A percentile compares a stretch with the other conserved stretches of the same genome.
Conservation (phyloP, 176 grass and related monocot genomes). For the Thinopyrum elongatum region DNA sequence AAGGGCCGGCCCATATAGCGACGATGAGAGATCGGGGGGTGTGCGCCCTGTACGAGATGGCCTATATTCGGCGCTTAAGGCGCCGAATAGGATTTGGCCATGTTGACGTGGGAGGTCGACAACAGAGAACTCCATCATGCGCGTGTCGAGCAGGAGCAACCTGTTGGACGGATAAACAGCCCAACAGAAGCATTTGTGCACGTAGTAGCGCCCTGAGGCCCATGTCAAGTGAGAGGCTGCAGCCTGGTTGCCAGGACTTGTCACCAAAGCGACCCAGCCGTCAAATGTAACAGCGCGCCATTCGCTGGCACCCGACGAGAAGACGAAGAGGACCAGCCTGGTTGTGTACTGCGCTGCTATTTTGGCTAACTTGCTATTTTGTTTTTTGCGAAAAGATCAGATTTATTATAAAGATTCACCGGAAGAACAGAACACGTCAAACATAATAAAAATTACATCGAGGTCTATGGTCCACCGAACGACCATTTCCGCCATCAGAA, state of each 20-base stretch:
- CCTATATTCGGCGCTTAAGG: too few relatives aligned
- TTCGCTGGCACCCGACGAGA: not conserved
- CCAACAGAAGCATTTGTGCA: conserved; percentile 15
- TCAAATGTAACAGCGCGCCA: not conserved
- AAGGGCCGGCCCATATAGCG: too few relatives aligned
- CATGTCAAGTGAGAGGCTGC: not conserved
- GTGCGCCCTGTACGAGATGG: too few relatives aligned
- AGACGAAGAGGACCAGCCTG: not conserved
- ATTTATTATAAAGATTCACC: too few relatives aligned
- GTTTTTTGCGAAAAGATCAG: too few relatives aligned
- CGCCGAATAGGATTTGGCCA: too few relatives aligned
- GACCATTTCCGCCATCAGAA: too few relatives aligned
- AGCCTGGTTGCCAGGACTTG: not conserved
- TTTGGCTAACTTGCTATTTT: too few relatives aligned
- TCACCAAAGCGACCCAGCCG: not conserved
- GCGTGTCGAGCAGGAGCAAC: conserved; percentile 4
- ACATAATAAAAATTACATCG: too few relatives aligned
- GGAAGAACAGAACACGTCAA: too few relatives aligned
- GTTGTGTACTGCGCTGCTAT: not conserved
- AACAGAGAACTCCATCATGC: conserved; percentile 4
- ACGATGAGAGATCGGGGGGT: too few relatives aligned
- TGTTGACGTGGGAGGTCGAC: not conserved
- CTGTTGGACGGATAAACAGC: not conserved
- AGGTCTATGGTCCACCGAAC: too few relatives aligned
- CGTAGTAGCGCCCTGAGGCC: not conserved